These are phyloP conservation scores for Leccinum disarticulatum DNA, from an alignment of 768 basidiomycete genomes.

Conservation along the genomic window DNA sequence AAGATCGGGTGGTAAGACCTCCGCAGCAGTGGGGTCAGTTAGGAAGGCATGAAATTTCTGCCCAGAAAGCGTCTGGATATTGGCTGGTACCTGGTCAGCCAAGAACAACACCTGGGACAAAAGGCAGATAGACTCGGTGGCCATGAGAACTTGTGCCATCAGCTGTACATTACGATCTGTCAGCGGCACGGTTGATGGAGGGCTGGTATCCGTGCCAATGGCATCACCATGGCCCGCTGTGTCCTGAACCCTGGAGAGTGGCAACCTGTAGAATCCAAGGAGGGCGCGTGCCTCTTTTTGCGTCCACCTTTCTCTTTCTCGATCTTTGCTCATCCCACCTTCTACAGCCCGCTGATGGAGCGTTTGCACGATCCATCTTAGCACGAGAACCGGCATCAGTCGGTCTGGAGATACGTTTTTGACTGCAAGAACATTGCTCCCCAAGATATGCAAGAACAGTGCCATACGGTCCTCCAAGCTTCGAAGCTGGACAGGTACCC, in stretches of 20 bases:
- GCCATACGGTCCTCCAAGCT: conserved; percentile 51
- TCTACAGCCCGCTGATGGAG: conserved; percentile 54
- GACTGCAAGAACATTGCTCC: conserved; percentile 52
- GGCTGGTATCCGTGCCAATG: conserved; percentile 16
- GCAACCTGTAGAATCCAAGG: conserved; percentile 46
- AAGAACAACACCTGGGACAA: conserved; percentile 65
- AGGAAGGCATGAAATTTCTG: conserved; percentile 55
- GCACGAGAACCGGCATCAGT: conserved; percentile 51
- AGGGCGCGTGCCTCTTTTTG: conserved; percentile 58
- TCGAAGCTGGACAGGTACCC: conserved; percentile 48
- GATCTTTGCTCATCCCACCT: conserved; percentile 48
- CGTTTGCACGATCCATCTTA: conserved; percentile 60
- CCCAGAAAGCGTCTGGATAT: conserved; percentile 58
- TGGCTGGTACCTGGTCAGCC: conserved; percentile 43
- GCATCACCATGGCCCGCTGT: conserved; percentile 18
- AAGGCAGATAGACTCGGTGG: conserved; percentile 58
- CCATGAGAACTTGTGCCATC: conserved; percentile 58
- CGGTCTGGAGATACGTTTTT: conserved; percentile 45
- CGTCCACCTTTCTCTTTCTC: conserved; percentile 70
- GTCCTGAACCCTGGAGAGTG: conserved; percentile 1
- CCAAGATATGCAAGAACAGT: conserved; percentile 54
- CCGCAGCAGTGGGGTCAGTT: conserved; percentile 28
- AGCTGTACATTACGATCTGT: conserved; percentile 67
- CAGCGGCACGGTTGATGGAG: conserved; percentile 30
- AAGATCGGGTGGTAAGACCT: conserved; percentile 33